These are phyloP conservation scores for Globisporangium carolinianum DNA, from an alignment of 352 stramenopile genomes.

Conservation along the genomic window DNA sequence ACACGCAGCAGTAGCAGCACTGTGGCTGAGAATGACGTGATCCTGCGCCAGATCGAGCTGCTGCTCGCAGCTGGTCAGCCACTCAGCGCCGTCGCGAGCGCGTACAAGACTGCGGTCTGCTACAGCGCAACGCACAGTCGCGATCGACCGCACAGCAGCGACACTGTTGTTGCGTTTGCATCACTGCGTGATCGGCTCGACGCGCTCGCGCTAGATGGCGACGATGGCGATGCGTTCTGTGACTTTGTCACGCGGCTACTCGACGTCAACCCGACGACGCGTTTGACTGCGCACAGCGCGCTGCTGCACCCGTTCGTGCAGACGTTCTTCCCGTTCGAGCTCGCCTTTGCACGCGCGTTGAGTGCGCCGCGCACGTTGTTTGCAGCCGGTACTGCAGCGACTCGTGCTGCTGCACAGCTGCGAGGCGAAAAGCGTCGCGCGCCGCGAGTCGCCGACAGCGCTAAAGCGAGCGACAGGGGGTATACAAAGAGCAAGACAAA, in stretches of 20 bases:
- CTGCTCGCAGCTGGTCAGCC: conserved; percentile 23
- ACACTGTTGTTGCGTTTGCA: neutral
- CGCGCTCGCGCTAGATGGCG: conserved; percentile 15
- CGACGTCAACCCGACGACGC: conserved; percentile 34
- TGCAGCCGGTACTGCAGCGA: too few relatives aligned
- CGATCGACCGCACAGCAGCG: neutral
- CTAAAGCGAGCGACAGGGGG: neutral
- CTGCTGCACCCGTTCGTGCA: conserved; percentile 70
- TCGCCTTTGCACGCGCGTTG: conserved; percentile 30
- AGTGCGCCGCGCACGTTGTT: too few relatives aligned
- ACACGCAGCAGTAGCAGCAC: neutral
- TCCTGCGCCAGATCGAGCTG: conserved; percentile 39
- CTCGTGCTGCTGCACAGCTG: too few relatives aligned
- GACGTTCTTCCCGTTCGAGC: conserved; percentile 53
- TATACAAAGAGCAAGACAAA: neutral
- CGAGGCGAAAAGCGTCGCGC: too few relatives aligned
- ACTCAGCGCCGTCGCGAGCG: conserved; percentile 15
- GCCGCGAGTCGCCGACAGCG: too few relatives aligned
- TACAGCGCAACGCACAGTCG: neutral
- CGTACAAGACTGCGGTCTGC: conserved; percentile 13
- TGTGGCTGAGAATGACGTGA: conserved; percentile 24
- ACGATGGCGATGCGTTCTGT: conserved; percentile 19
- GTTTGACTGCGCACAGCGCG: conserved; percentile 38
- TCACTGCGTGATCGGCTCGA: conserved; percentile 25
- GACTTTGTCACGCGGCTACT: conserved; percentile 50